Evolutionary conservation across 768 basidiomycete genomes (phyloP).

Genomic region (Boletus barrowsii): DNA sequence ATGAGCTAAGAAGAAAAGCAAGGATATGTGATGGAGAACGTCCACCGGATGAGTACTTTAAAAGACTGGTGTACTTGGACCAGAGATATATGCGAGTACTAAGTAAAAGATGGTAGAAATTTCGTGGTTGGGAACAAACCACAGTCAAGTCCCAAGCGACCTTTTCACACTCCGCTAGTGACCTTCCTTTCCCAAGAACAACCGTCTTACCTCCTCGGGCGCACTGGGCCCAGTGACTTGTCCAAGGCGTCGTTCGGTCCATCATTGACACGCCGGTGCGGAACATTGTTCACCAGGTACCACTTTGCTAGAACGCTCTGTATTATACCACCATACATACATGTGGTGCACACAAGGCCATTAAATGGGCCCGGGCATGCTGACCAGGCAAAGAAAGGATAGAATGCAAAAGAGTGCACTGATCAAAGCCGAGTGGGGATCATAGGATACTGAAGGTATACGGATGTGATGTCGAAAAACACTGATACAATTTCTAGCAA

Average conservation of each 20-base stretch:
- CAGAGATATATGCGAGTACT: slow-evolving; percentile 36
- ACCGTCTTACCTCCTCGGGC: slow-evolving; percentile 8
- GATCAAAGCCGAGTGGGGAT: slow-evolving; percentile 22
- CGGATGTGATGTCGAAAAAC: slow-evolving; percentile 12
- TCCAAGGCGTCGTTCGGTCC: neutral
- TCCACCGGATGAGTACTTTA: slow-evolving; percentile 34
- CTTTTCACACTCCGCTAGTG: slow-evolving; percentile 35
- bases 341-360: slow-evolving; percentile 8
- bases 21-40: slow-evolving; percentile 30
- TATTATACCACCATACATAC: slow-evolving; percentile 17
- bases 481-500: slow-evolving; percentile 27
- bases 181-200: slow-evolving; percentile 26
- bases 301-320: neutral
- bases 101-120: slow-evolving; percentile 38
- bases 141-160: slow-evolving; percentile 24
- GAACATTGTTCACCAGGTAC: too few species aligned
- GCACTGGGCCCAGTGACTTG: neutral
- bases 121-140: slow-evolving; percentile 31
- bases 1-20: slow-evolving; percentile 21
- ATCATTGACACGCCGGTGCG: too few species aligned
- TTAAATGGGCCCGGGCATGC: slow-evolving; percentile 15
- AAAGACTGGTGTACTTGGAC: slow-evolving; percentile 32
- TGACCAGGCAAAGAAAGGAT: slow-evolving; percentile 7
- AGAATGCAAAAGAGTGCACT: slow-evolving; percentile 12
- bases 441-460: slow-evolving; percentile 29